Base-by-base conservation (phyloP, 768 basidiomycete genomes). In the Phanerochaete sordida region DNA sequence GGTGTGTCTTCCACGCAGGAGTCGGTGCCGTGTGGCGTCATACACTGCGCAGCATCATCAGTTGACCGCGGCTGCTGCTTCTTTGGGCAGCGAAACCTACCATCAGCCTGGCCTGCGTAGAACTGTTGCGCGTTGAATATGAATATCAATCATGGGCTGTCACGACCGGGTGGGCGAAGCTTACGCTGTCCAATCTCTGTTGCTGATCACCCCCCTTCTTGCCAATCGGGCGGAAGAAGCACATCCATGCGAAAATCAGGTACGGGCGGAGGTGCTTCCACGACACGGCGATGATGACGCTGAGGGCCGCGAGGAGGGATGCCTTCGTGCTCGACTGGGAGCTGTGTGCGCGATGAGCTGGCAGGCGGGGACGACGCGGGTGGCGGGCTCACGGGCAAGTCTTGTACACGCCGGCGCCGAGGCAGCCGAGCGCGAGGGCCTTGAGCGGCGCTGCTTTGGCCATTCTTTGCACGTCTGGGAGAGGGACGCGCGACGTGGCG, bases 1-100 rank as follows among this genome's bases (percentile, higher is more conserved):
- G 16, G 88, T 89, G 65, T 85, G 80, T 23, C 90, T 76, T 0
- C 90, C 90, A 11, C 86, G 80, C 1, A 91, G 76, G 0, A 91
- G 76, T 15, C 78, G 72, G 35, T 73, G 75, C 4, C 90, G 76
- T 1, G 89, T 91, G 43, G 75, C 71, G 75, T 91, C 90, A 68
- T 92, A 91, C 26, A 90, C 61, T 62, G 33, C n/a, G 48, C 5
- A 35, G 49, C 19, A 15, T 28, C 47, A 35, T 35, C 47, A 49
- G 50, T 19, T 21, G 16, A 13, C 21, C 13, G 43, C 37, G 1
- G 1, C 21, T 45, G 27, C 1, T 45, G 24, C 23, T 21, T n/a
- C 6, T 31, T 21, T 23, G 35, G 23, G 30, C 6, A 7, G 6
- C 2, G 35, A 15, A 11, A 26, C 52, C 30, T 21, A 63, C 58